Evolutionary conservation across 768 basidiomycete species (phyloP), one percentile per base, ranked within the genome.

Genomic region (Hygrophorus pudorinus): DNA sequence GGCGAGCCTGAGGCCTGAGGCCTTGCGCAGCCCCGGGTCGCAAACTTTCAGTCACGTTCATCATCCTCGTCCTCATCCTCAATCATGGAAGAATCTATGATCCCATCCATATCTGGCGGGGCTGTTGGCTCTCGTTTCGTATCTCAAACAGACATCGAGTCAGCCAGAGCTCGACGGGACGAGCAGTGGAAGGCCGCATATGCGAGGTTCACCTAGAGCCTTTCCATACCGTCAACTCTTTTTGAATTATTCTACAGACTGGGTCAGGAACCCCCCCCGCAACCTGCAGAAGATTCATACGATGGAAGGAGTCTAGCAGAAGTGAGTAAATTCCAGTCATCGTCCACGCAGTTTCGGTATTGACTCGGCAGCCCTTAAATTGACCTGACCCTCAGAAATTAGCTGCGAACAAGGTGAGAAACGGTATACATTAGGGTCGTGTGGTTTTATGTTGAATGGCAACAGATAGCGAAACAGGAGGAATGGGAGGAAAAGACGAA

Each of bases 401-500:
- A 46, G 88, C 88, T 53, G 85, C 86, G 35, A 91, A 91, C 60
- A 85, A 76, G 72, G 86, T 86, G 59, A 59, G 69, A 59, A n/a
- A 44, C 27, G 24, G 24, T 24, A 24, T 29, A 13, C 20, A 7
- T 33, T 18, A 18, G 6, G 11, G 31, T 9, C 21, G 34, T 16
- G 6, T 28, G 3, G 13, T 16, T 14, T 18, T 38, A 24, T 21
- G 40, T 31, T 44, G 17, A 20, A 17, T 7, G 16, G 39, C 43
- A 42, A 21, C 51, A 88, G 85, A 78, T 81, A 55, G 86, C 85
- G 51, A 89, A 90, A 61, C 86, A 91, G 64, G 88, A 91, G 60
- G 85, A 91, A 76, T 91, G 86, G 85, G 88, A 91, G 58, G 85
- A 88, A 60, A 85, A 85, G 59, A 86, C 78, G 48, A 89, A 88